Base-by-base conservation (phyloP, 768 basidiomycete genomes). In the Russula dissimulans region DNA sequence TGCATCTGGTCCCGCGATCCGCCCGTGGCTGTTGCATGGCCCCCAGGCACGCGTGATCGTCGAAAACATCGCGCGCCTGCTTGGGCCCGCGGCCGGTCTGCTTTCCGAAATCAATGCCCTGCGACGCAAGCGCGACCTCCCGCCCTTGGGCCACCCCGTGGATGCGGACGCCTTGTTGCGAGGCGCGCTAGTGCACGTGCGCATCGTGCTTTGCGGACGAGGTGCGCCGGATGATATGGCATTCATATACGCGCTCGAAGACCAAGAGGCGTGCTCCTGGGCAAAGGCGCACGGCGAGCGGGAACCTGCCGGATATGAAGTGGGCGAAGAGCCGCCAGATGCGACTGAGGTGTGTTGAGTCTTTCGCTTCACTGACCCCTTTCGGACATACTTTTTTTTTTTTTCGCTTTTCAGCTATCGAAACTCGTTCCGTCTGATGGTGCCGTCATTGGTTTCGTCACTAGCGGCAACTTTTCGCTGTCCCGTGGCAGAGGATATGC, bases 391-490 rank as follows among this genome's bases (percentile, higher is more conserved):
- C 54, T 26, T 26, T 26, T 26, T 26, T 26, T 26, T 26, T 26
- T 26, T 38, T 58, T 54, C 17, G 39, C 52, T 57, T 46, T 41
- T 14, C 60, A 86, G 85, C 67, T 84, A 4, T 78, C 77, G 12
- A 74, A 77, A 60, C 63, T 71, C 6, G 69, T 72, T 7, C 77
- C 83, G 5, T 66, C 74, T 1, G 68, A 76, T 49, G 69, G 74
- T 3, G 68, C 72, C 3, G 77, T 89, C 29, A 82, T 95, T 54
- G 95, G 95, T 0, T 90, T 89, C 67, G 78, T 93, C 18, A 91
- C 92, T 0, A 86, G 89, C 3, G 95, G 94, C 0, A 85, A 84
- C 61, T 87, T 81, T 69, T 95, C 94, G 1, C 78, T 97, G 8
- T 78, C 83, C 0, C 80, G 84, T 32, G 95, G 95, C 0, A 74